Base-by-base conservation (phyloP, 257 asterid species). In the Buddleja alternifolia region DNA sequence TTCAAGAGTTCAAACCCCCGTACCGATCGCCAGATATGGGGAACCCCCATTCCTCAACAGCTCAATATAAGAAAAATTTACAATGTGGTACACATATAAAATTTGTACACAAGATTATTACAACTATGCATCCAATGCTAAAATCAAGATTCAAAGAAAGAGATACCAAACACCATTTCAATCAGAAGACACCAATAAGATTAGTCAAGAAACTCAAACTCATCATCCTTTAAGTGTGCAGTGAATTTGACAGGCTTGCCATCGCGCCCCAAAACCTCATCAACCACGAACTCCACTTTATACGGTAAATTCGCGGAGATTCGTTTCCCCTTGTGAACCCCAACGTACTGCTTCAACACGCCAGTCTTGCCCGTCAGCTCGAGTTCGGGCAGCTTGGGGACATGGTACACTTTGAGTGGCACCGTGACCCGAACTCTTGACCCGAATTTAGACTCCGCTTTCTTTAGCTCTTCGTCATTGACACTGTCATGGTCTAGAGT, bases 191-290 rank as follows among this genome's bases (percentile, higher is more conserved):
- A n/a, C 24, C 37, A 57, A 46, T 17, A 45, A 2, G 10, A 76
- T 88, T 85, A 91, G 70, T 86, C 97, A 82, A 90, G 80, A 80
- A 84, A 82, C 82, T 90, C 98, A 77, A 93, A 93, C 87, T 93
- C 98, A 74, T 90, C 97, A 71, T 93, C 97, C 84, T 78, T 93
- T 58, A 90, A 80, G 77, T 93, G 98, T 1, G 92, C 87, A 67
- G 46, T 21, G 75, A 93, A 88, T 71, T 88, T 93, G 67, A 82
- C 78, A 15, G 95, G 92, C 64, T 84, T 84, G 15, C 90, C 91
- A 48, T 56, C 78, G 17, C 90, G 82, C 36, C 98, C 98, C 54
- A 57, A 53, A 48, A 83, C 23, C 41, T 74, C 82, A 0, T 90
- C 93, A 25, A 39, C 81, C 50, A 78, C 79, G 58, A 93, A 90